A percentile compares a stretch with the other conserved stretches of the same genome.
These are phyloP conservation scores for Groenewaldozyma auringiensis DNA, from an alignment of 1,139 yeast species.

Conservation along the genomic window DNA sequence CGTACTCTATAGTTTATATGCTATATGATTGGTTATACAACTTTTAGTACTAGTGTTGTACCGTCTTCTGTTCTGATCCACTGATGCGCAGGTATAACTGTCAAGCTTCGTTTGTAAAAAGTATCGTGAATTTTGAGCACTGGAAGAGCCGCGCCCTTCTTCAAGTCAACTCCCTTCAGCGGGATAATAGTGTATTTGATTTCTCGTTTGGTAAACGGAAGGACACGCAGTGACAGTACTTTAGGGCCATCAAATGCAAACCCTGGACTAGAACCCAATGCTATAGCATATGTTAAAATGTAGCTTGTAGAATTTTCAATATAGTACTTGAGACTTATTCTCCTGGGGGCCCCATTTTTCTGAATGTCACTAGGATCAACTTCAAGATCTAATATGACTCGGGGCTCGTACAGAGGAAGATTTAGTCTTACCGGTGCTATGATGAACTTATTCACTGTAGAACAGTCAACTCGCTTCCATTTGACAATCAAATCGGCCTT, in stretches of 20 bases:
- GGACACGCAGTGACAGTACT: conserved; percentile 39
- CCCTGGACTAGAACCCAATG: conserved; percentile 33
- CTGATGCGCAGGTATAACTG: conserved; percentile 41
- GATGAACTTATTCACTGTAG: conserved; percentile 17
- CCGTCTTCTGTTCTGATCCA: conserved; percentile 20
- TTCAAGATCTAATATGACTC: conserved; percentile 35
- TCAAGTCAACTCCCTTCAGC: conserved; percentile 12
- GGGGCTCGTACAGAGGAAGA: conserved; percentile 61
- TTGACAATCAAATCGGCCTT: conserved; percentile 24
- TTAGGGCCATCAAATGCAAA: conserved; percentile 37
- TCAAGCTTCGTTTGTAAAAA: conserved; percentile 57
- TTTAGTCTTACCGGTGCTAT: conserved; percentile 33
- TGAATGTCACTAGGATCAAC: not conserved
- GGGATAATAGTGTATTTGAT: conserved; percentile 36
- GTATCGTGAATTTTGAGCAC: conserved; percentile 54
- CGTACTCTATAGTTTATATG: too few species aligned
- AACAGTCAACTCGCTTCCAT: conserved; percentile 24
- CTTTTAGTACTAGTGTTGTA: not conserved
- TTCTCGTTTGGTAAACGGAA: conserved; percentile 52
- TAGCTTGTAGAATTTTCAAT: conserved; percentile 71
- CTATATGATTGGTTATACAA: too few species aligned
- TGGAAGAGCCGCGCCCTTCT: conserved; percentile 42
- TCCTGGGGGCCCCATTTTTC: conserved; percentile 7
- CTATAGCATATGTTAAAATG: conserved; percentile 54
- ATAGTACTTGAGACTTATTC: conserved; percentile 38